These are phyloP conservation scores for Colletotrichum liaoningense DNA, from an alignment of 2,329 filamentous ascomycete species.

Conservation along the genomic window DNA sequence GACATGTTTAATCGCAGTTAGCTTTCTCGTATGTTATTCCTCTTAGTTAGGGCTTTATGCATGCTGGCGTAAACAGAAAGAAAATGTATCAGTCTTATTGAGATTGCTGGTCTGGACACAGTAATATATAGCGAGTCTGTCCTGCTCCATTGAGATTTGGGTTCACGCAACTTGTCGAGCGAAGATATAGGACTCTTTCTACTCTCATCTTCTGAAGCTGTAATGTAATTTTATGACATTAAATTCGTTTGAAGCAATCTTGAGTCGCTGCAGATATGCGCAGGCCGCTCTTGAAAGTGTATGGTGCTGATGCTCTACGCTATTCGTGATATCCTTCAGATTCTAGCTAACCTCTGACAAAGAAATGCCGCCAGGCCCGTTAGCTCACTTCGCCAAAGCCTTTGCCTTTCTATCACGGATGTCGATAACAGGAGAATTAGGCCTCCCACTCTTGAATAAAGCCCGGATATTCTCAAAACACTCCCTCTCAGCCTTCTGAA, in stretches of 20 bases:
- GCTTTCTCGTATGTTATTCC: no score
- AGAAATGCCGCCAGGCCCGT: no score
- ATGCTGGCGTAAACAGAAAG: no score
- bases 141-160: no score
- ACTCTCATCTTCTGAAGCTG: background rate
- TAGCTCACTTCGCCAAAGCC: background rate
- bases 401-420: background rate
- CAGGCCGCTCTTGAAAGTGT: background rate
- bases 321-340: background rate
- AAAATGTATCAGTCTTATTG: no score
- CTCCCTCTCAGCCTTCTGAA: constrained; percentile 54
- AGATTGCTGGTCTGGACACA: no score
- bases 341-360: no score
- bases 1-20: no score
- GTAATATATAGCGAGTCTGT: no score
- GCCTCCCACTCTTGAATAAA: constrained; percentile 50
- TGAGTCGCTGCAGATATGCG: background rate
- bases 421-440: constrained; percentile 44
- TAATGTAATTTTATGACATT: background rate
- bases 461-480: constrained; percentile 58
- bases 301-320: background rate
- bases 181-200: background rate
- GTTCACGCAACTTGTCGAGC: no score
- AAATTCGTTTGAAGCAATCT: background rate
- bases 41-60: no score